Evolutionary conservation across 139 green algal genomes (phyloP).

Genomic region (Closterium sp.): DNA sequence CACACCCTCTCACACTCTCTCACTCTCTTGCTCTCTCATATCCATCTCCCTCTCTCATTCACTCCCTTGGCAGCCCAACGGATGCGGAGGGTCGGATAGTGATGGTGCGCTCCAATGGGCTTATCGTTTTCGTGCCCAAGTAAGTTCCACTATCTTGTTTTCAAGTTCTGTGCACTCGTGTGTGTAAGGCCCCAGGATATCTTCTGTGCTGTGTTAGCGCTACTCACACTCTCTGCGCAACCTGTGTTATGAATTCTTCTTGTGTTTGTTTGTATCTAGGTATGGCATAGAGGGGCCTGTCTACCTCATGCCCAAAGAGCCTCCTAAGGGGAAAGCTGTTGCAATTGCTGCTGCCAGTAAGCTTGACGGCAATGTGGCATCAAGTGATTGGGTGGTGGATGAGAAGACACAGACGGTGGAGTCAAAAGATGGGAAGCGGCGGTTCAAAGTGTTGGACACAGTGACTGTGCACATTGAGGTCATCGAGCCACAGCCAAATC

Average conservation of each 20-base stretch:
- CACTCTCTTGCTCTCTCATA: no score
- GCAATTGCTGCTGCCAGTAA: conserved; percentile 3
- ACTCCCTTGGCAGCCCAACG: conserved; percentile 36
- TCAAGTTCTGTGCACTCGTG: background rate
- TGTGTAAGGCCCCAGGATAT: background rate
- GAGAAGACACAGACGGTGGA: conserved; percentile 60
- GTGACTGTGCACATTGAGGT: conserved; percentile 55
- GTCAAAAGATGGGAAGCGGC: conserved; percentile 19
- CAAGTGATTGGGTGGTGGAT: conserved; percentile 61
- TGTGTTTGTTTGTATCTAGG: conserved; percentile 4
- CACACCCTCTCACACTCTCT: no score
- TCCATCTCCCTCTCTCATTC: no score
- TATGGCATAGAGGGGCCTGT: conserved; percentile 95
- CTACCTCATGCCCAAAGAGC: conserved; percentile 50
- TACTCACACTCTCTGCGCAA: background rate
- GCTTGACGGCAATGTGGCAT: background rate
- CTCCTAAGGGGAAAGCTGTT: conserved; percentile 26
- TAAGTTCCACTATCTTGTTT: background rate
- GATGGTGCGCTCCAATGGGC: conserved; percentile 74
- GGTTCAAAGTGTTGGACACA: conserved; percentile 50
- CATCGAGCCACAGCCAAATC: conserved; percentile 36
- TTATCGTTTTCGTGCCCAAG: conserved; percentile 95
- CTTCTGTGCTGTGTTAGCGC: background rate
- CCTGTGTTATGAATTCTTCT: background rate
- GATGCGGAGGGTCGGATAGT: conserved; percentile 78